Base-by-base conservation (phyloP, 2,329 filamentous ascomycete genomes). In the Claviceps paspali region DNA sequence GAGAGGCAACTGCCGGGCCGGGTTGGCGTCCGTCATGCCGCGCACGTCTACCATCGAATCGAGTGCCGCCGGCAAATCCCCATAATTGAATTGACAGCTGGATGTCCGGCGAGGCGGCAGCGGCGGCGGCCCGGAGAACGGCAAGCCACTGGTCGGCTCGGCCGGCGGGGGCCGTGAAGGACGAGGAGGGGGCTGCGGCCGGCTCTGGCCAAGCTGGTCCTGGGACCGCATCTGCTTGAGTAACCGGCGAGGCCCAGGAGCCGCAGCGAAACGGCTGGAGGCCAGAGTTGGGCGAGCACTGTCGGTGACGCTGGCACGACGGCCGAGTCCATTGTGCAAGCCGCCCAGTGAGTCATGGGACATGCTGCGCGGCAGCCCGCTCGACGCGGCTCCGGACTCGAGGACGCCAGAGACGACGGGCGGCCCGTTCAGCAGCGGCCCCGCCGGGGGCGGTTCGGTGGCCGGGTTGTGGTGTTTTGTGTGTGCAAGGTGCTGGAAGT, bases 401-500 rank as follows among this genome's bases (percentile, higher is more conserved):
- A 23, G 14, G 9, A 7, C 23, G 21, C 21, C 21, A 2, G 29
- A 18, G 6, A 14, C 2, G 15, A 21, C 26, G 11, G 12, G 26
- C 8, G 11, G n/a, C 14, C 24, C n/a, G 19, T 34, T 23, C 8
- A 22, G 12, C 11, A 14, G 21, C 3, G 11, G n/a, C n/a, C n/a
- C 32, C 18, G 24, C 3, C 15, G 22, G 12, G 7, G 2, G 18
- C 1, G 15, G 56, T 6, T 64, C 42, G 38, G 57, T 58, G 4
- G 63, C 54, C 3, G 67, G 41, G 35, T 66, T 59, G 22, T 74
- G 65, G 33, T 65, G 66, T 10, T 64, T 59, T 10, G 68, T 73
- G 49, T 78, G 73, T 4, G 69, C 66, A 24, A 79, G 62, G 52
- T 79, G 75, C 49, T 78, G 73, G 42, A 79, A 79, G 57, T 79